Evolutionary conservation across 2,329 filamentous ascomycete species (phyloP).

Genomic region (Fusarium avenaceum): DNA sequence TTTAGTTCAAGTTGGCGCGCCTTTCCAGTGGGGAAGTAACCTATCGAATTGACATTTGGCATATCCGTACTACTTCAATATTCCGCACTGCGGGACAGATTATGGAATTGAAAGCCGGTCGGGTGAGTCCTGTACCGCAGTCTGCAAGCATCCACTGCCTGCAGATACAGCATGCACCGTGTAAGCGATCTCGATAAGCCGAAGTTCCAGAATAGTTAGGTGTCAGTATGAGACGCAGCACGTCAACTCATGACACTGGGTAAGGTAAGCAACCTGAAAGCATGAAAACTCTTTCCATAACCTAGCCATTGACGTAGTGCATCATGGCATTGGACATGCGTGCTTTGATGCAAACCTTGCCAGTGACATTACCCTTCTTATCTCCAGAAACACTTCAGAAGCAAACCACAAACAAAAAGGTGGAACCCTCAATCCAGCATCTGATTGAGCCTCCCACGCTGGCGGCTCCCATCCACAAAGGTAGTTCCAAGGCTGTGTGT

Average conservation of each 20-base stretch:
- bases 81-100: conserved; percentile 26
- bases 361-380: neutral
- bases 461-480: conserved; percentile 15
- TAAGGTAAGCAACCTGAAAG: neutral
- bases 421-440: neutral
- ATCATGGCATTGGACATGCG: neutral
- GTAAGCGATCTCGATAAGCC: conserved; percentile 38
- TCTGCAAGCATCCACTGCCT: neutral
- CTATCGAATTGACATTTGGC: neutral
- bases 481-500: neutral
- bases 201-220: conserved; percentile 8
- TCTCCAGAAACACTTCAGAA: neutral
- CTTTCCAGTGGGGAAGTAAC: conserved; percentile 24
- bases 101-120: neutral
- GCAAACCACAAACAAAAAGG: neutral
- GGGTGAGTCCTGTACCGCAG: neutral
- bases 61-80: neutral
- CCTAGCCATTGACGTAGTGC: neutral
- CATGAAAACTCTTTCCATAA: neutral
- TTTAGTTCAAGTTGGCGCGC: conserved; percentile 13
- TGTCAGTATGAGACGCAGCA: neutral
- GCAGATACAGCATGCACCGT: conserved; percentile 23
- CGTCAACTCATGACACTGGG: neutral
- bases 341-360: neutral
- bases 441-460: conserved; percentile 5